phyloP scores from a whole-genome alignment of 305 asterid species.

The Solanum aculeatissimum region DNA sequence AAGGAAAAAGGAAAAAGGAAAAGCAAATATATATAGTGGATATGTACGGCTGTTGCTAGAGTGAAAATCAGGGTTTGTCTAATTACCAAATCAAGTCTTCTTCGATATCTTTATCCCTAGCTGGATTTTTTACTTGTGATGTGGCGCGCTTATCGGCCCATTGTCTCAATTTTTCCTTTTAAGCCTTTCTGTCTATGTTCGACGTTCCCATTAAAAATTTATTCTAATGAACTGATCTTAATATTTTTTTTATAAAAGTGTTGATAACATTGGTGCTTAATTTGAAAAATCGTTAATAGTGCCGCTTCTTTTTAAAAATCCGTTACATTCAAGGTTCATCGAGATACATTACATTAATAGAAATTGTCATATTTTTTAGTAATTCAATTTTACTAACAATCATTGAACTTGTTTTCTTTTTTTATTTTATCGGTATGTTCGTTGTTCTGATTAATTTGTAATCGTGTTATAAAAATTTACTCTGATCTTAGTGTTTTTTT shows the following conservation, averaged over 20 bases:
- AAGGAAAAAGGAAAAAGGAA: neutral
- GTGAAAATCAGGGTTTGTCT: neutral
- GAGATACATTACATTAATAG: neutral
- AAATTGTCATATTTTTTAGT: no score
- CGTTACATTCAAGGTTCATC: no score
- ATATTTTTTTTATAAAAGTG: neutral
- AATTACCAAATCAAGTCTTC: neutral
- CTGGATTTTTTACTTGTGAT: neutral
- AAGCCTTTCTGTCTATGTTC: neutral
- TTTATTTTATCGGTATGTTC: neutral
- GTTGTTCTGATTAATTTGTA: neutral
- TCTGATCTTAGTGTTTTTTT: neutral
- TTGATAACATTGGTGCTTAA: neutral
- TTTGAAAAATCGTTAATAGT: neutral
- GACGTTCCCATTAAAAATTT: neutral
- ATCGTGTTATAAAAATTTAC: neutral
- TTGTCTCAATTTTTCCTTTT: neutral
- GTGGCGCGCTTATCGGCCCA: neutral
- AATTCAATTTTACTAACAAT: neutral
- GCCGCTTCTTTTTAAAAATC: no score
- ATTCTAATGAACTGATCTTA: neutral
- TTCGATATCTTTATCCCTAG: constrained; percentile 1
- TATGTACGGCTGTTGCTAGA: neutral
- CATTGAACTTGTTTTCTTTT: neutral
- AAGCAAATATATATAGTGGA: neutral